These are phyloP conservation scores for Xylariaceae sp. DNA, from an alignment of 2,329 filamentous ascomycete genomes.

Conservation along the genomic window DNA sequence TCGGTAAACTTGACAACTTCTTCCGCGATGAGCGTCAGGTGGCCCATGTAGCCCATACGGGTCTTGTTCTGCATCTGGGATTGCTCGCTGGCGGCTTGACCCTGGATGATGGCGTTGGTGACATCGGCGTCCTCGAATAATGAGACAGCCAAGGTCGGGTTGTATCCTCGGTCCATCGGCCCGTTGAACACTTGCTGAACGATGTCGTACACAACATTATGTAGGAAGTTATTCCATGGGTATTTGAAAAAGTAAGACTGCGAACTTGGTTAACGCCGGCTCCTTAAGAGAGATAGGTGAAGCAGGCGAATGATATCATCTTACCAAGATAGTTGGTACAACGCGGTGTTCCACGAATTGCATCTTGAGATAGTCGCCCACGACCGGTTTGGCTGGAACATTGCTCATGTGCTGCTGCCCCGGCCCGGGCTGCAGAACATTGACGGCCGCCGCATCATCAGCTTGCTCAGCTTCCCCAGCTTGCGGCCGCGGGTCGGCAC, in stretches of 20 bases:
- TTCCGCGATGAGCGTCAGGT: slow-evolving; percentile 92
- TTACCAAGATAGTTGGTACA: slow-evolving; percentile 88
- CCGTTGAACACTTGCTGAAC: slow-evolving; percentile 99
- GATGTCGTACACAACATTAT: slow-evolving; percentile 98
- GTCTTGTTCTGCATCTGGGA: slow-evolving; percentile 79
- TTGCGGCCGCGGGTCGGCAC: not conserved
- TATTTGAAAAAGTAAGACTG: slow-evolving; percentile 97
- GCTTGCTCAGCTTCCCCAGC: not conserved
- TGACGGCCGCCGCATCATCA: not conserved
- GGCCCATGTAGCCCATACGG: slow-evolving; percentile 93
- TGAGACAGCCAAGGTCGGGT: slow-evolving; percentile 80
- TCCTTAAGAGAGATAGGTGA: too few relatives aligned
- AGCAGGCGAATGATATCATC: too few relatives aligned
- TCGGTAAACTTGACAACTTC: slow-evolving; percentile 99
- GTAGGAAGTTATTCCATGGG: slow-evolving; percentile 98
- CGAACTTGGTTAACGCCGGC: too few relatives aligned
- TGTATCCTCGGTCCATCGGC: slow-evolving; percentile 92
- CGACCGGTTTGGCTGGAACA: too few relatives aligned
- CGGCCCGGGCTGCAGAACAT: slow-evolving; percentile 6
- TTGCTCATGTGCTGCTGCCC: slow-evolving; percentile 25
- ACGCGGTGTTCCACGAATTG: slow-evolving; percentile 93
- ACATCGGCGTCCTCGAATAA: slow-evolving; percentile 87
- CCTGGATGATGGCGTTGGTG: slow-evolving; percentile 85
- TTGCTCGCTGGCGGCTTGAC: slow-evolving; percentile 79
- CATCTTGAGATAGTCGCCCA: slow-evolving; percentile 91